Conservation (phyloP, 139 green algal genomes). For the Edaphochlamys debaryana region DNA sequence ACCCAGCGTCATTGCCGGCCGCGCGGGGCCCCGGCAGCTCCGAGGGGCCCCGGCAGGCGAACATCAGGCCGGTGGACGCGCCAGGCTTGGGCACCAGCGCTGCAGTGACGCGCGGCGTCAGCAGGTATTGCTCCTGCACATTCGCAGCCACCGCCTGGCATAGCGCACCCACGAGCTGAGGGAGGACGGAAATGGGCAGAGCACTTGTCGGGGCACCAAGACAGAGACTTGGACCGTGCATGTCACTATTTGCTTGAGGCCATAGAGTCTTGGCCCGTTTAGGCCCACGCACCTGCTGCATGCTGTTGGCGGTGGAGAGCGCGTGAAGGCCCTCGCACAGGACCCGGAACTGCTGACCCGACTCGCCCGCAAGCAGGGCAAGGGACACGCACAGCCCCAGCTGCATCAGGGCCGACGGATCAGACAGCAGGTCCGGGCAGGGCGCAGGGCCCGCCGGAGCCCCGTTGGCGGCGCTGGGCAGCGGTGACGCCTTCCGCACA, state of each 20-base stretch:
- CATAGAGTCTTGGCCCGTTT: too few relatives aligned
- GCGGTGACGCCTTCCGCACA: too few relatives aligned
- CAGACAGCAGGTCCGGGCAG: too few relatives aligned
- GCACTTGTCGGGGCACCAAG: too few relatives aligned
- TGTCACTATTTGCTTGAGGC: too few relatives aligned
- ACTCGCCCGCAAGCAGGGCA: neutral
- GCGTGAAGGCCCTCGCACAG: neutral
- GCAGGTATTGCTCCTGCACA: neutral
- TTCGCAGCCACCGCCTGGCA: neutral
- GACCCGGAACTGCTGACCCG: neutral
- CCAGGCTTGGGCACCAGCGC: slow-evolving; percentile 7
- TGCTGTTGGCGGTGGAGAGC: neutral
- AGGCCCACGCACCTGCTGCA: too few relatives aligned
- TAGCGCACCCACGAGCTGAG: neutral
- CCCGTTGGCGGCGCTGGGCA: too few relatives aligned
- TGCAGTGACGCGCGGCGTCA: slow-evolving; percentile 4
- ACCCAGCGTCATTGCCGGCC: neutral
- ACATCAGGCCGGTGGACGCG: slow-evolving; percentile 2
- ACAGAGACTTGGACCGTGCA: too few relatives aligned
- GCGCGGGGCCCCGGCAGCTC: neutral
- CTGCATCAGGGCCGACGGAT: neutral
- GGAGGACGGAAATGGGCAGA: too few relatives aligned
- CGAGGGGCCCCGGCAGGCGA: too few relatives aligned
- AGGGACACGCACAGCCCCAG: neutral
- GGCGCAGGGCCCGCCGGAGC: too few relatives aligned